Evolutionary conservation across 2,329 filamentous ascomycete genomes (phyloP).

Genomic region (Pseudogymnoascus sp.): DNA sequence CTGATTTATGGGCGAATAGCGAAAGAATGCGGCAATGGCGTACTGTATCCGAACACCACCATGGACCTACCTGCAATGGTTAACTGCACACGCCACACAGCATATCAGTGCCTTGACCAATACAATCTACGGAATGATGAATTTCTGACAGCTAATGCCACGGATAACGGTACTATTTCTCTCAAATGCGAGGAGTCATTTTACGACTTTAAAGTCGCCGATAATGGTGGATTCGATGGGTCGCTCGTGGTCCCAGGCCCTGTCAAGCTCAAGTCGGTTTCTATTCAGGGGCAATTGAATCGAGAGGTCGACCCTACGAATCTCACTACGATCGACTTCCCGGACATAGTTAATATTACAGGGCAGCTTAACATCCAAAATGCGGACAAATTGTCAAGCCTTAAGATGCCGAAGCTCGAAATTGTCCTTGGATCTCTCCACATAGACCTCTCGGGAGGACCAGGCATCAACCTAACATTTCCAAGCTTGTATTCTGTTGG

Average conservation of each 20-base stretch:
- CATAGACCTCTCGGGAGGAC: background rate
- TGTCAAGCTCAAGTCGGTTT: background rate
- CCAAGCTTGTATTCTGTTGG: background rate
- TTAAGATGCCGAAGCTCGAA: background rate
- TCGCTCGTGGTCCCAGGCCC: background rate
- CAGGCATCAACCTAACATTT: background rate
- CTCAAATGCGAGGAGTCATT: background rate
- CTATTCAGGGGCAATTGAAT: background rate
- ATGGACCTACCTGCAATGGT: background rate
- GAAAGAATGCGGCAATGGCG: background rate
- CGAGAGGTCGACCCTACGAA: background rate
- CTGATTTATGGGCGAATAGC: background rate
- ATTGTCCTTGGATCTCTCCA: background rate
- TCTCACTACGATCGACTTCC: background rate
- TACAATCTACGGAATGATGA: background rate
- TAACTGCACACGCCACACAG: background rate
- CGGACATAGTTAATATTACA: background rate
- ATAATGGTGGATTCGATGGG: background rate
- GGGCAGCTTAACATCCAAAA: background rate
- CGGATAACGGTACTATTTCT: background rate
- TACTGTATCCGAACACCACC: background rate
- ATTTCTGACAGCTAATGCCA: background rate
- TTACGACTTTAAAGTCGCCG: background rate
- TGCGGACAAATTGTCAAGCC: background rate
- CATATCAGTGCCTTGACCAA: background rate